A percentile compares a stretch with the other conserved stretches of the same genome.
Evolutionary conservation across 2,329 filamentous ascomycete genomes (phyloP).

Genomic region (Chalara sp.): DNA sequence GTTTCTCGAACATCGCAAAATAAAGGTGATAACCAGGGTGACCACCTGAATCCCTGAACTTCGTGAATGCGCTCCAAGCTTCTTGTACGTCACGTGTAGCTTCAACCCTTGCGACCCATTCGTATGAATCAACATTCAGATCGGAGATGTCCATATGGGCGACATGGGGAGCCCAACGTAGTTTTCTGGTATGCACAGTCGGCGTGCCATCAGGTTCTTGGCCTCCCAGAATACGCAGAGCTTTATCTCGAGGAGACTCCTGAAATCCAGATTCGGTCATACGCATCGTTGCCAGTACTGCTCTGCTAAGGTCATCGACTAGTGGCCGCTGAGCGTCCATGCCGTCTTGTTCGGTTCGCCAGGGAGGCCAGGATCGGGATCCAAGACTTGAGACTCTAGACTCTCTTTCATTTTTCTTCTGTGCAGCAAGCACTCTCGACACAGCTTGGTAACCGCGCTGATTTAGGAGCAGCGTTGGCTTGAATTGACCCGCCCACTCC

Average conservation of each 20-base stretch:
- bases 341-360: conserved; percentile 49
- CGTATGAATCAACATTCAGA: not conserved
- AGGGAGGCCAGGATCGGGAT: conserved; percentile 52
- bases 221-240: conserved; percentile 47
- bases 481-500: conserved; percentile 40
- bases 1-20: conserved; percentile 53
- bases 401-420: conserved; percentile 46
- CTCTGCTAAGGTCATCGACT: conserved; percentile 47
- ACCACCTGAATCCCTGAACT: conserved; percentile 28
- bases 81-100: conserved; percentile 55
- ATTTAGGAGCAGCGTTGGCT: conserved; percentile 44
- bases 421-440: conserved; percentile 43
- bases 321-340: conserved; percentile 47
- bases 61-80: conserved; percentile 43
- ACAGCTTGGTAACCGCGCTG: conserved; percentile 47
- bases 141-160: not conserved
- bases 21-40: conserved; percentile 41
- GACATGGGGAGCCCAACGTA: conserved; percentile 10
- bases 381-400: conserved; percentile 40
- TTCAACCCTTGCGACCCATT: conserved; percentile 50
- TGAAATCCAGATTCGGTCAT: conserved; percentile 51
- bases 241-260: conserved; percentile 38
- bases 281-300: conserved; percentile 44
- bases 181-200: conserved; percentile 47
- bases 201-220: conserved; percentile 42